Conservation (phyloP, 805 yeast genomes). For the Barnettozyma sp. region DNA sequence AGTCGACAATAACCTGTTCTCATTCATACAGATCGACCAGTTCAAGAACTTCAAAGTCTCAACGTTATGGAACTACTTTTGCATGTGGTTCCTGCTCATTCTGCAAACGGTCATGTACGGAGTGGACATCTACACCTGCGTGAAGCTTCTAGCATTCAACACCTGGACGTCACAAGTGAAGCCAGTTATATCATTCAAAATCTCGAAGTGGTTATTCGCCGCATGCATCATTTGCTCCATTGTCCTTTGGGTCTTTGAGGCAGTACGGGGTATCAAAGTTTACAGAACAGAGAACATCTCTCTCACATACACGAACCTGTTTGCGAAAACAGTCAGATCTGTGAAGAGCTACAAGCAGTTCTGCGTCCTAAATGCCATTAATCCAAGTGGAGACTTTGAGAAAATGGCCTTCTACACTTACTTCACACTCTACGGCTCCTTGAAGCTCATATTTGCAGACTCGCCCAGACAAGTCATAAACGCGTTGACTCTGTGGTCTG, state of each 20-base stretch:
- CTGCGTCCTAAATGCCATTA: slow-evolving; percentile 66
- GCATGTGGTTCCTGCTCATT: slow-evolving; percentile 30
- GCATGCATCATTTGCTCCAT: slow-evolving; percentile 75
- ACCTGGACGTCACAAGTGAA: slow-evolving; percentile 53
- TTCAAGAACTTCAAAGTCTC: slow-evolving; percentile 39
- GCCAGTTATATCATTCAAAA: slow-evolving; percentile 44
- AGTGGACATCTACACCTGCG: slow-evolving; percentile 73
- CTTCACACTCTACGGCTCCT: slow-evolving; percentile 55
- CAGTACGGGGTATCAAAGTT: slow-evolving; percentile 49
- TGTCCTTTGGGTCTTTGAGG: slow-evolving; percentile 47
- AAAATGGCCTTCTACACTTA: slow-evolving; percentile 61
- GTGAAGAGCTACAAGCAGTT: slow-evolving; percentile 54
- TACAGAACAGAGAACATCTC: slow-evolving; percentile 60
- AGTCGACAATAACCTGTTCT: slow-evolving; percentile 37
- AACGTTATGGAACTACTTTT: slow-evolving; percentile 38
- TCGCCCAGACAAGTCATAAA: slow-evolving; percentile 85
- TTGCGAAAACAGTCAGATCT: slow-evolving; percentile 53
- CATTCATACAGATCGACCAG: slow-evolving; percentile 38
- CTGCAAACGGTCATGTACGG: slow-evolving; percentile 49
- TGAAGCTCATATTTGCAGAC: slow-evolving; percentile 65
- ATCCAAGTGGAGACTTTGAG: slow-evolving; percentile 58
- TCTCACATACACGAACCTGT: slow-evolving; percentile 57
- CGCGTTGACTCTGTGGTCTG: slow-evolving; percentile 60
- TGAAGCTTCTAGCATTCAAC: slow-evolving; percentile 64
- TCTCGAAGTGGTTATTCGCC: slow-evolving; percentile 64